phyloP scores from a whole-genome alignment of 2,329 filamentous ascomycete species.

The Ceratocystis lukuohia region DNA sequence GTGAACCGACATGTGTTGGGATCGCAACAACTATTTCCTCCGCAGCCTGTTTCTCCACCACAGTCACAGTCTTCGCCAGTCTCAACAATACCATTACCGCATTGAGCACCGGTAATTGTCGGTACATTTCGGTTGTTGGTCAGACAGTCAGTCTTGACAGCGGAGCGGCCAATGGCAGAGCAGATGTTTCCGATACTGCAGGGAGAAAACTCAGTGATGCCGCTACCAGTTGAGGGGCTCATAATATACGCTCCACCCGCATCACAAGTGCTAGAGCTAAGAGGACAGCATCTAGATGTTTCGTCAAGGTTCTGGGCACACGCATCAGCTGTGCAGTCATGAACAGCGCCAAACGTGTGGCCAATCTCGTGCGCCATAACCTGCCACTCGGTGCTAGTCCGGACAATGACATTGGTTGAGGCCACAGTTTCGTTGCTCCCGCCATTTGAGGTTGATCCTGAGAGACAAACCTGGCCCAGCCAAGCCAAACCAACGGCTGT shows the following conservation, averaged over 20 bases:
- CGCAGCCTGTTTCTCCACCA: constrained; percentile 61
- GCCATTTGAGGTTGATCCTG: constrained; percentile 41
- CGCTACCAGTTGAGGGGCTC: constrained; percentile 72
- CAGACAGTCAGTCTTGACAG: constrained; percentile 63
- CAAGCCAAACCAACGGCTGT: constrained; percentile 84
- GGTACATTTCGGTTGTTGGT: constrained; percentile 73
- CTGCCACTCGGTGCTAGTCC: constrained; percentile 78
- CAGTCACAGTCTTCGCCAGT: constrained; percentile 92
- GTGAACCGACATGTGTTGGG: constrained; percentile 76
- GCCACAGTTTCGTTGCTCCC: constrained; percentile 57
- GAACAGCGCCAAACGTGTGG: constrained; percentile 89
- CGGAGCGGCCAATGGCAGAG: constrained; percentile 63
- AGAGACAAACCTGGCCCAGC: constrained; percentile 72
- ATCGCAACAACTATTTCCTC: constrained; percentile 69
- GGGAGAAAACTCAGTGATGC: constrained; percentile 68
- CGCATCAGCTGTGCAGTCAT: constrained; percentile 65
- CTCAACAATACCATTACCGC: constrained; percentile 95
- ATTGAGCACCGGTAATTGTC: constrained; percentile 71
- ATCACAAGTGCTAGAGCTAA: constrained; percentile 54
- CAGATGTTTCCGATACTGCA: constrained; percentile 93
- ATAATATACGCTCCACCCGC: constrained; percentile 77
- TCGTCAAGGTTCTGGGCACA: constrained; percentile 48
- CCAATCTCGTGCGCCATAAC: constrained; percentile 90
- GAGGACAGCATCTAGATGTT: constrained; percentile 60
- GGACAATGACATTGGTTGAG: constrained; percentile 79